phyloP scores from a whole-genome alignment of 495 filamentous ascomycete species.

The Tuber brumale region DNA sequence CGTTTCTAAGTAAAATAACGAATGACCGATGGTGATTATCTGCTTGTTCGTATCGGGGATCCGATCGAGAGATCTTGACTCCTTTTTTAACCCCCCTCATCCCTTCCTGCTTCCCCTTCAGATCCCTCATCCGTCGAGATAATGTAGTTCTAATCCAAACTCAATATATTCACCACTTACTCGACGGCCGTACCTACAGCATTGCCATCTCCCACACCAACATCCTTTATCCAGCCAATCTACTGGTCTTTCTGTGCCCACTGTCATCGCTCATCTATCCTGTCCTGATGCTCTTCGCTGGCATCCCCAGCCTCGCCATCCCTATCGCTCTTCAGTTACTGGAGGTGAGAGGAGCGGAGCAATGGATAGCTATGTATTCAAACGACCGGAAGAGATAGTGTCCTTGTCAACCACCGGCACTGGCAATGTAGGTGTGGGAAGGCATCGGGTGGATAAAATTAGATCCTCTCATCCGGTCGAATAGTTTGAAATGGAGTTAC shows the following conservation, averaged over 20 bases:
- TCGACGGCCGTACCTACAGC: background rate
- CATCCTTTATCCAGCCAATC: constrained; percentile 1
- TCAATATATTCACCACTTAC: background rate
- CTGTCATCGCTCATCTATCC: background rate
- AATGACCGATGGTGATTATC: constrained; percentile 1
- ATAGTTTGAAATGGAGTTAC: background rate
- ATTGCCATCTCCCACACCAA: background rate
- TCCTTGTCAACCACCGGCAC: background rate
- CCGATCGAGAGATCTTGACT: background rate
- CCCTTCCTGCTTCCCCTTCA: background rate
- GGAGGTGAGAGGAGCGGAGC: background rate
- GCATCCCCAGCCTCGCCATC: background rate
- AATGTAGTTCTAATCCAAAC: constrained; percentile 4
- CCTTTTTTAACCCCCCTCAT: background rate
- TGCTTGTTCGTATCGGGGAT: constrained; percentile 1
- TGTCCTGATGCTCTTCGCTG: background rate
- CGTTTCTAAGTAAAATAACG: background rate
- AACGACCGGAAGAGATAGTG: background rate
- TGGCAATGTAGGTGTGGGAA: background rate
- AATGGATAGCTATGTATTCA: background rate
- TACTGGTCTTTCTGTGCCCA: background rate
- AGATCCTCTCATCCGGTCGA: background rate
- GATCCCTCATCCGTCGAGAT: background rate
- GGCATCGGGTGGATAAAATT: background rate
- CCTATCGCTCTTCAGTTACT: background rate